Base-by-base conservation (phyloP, 345 rosid species). In the Hibiscus mutabilis region DNA sequence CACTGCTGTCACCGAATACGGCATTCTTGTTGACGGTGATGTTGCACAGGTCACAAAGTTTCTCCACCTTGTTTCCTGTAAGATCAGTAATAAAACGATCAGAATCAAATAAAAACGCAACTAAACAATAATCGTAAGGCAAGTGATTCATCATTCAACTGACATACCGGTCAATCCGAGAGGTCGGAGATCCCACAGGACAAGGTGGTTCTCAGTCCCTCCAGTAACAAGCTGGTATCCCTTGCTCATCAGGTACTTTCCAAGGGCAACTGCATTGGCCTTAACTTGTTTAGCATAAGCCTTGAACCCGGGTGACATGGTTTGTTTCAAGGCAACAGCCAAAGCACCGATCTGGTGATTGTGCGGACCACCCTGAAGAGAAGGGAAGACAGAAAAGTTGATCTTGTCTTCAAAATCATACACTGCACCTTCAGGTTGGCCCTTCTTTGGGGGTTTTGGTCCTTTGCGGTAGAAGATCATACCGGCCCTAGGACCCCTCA, bases 341-440 rank as follows among this genome's bases (percentile, higher is more conserved):
- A 96, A 79, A 62, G 99, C 99, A 70, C 93, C 99, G 12, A 96
- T 96, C 89, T 96, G 99, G 91, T 96, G 99, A 65, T 96, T 96
- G 87, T 96, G 99, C 0, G 99, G 99, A 77, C 99, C 99, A 55
- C 99, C 99, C 79, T 96, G 99, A 77, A 96, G 97, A 3, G 99
- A 87, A 13, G 99, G 99, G 85, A 96, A 96, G 24, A 96, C 99
- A 0, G 99, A 76, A 72, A 96, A 96, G 87, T 96, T 96, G 87
- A 96, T 85, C 86, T 89, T 96, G 87, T 96, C 99, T 77, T 96
- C 99, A 22, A 96, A 95, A 70, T 92, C 94, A 55, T 96, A 96
- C 24, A 83, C 90, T 0, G 99, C 99, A 77, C 77, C 94, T 82
- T 87, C 98, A 10, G 99, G 91, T 75, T 91, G 97, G 21, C 99